Conservation (phyloP, 2,329 filamentous ascomycete species). For the Apiospora aurea region DNA sequence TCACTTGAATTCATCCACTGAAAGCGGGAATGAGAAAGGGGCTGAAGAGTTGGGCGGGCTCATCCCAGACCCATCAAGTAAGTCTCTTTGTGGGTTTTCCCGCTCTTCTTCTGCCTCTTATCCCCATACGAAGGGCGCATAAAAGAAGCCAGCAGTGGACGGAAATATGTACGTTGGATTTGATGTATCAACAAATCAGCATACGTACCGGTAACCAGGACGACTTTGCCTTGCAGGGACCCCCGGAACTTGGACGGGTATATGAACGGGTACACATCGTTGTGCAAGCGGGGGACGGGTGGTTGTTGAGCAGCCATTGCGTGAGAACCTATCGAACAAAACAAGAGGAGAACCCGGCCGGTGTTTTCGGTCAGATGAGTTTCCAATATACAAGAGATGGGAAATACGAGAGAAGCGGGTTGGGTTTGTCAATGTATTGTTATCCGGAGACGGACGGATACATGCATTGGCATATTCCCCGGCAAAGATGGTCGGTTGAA, state of each 20-base stretch:
- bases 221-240: constrained; percentile 36
- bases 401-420: background rate
- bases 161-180: background rate
- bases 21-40: too few species aligned
- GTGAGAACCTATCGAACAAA: background rate
- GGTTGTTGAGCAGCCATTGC: background rate
- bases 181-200: background rate
- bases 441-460: background rate
- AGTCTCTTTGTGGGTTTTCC: background rate
- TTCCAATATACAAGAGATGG: background rate
- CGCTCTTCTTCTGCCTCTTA: background rate
- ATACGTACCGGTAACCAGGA: constrained; percentile 37
- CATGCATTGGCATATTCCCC: background rate
- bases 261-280: constrained; percentile 42
- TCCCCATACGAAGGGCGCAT: background rate
- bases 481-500: background rate
- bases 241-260: constrained; percentile 37
- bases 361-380: background rate
- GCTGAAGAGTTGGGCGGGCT: background rate
- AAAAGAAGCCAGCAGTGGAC: background rate
- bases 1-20: background rate
- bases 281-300: constrained; percentile 35
- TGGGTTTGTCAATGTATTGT: background rate
- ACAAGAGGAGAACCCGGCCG: background rate
- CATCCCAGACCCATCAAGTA: background rate